Evolutionary conservation across 2,329 filamentous ascomycete genomes (phyloP).

Genomic region (Blumeriella jaapii): DNA sequence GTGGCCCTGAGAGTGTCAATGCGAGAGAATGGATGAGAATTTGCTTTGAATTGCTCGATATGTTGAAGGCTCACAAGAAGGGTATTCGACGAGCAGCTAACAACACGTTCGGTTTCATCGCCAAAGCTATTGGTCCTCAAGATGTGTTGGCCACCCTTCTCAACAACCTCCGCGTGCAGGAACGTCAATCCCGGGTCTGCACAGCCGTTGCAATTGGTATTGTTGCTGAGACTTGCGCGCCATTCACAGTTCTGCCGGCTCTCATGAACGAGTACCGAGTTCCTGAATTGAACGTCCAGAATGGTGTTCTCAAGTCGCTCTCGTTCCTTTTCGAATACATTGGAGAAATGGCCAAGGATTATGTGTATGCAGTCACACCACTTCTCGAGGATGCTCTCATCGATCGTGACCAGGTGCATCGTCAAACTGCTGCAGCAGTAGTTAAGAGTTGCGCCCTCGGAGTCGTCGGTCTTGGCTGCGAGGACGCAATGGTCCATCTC

Average conservation of each 20-base stretch:
- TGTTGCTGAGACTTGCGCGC: constrained; percentile 94
- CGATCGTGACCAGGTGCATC: constrained; percentile 94
- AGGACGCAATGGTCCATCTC: constrained; percentile 96
- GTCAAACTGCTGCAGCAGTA: constrained; percentile 89
- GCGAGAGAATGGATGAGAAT: constrained; percentile 99
- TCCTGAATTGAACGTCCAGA: constrained; percentile 96
- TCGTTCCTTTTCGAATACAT: constrained; percentile 99
- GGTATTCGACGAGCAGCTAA: constrained; percentile 95
- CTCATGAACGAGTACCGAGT: constrained; percentile 99
- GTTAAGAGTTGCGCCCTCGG: constrained; percentile 97
- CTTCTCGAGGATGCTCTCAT: constrained; percentile 94
- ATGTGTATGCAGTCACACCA: constrained; percentile 95
- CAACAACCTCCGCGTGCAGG: constrained; percentile 93
- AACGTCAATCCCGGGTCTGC: constrained; percentile 95
- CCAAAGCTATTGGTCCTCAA: constrained; percentile 95
- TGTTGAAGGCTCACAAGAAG: constrained; percentile 99
- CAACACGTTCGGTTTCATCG: constrained; percentile 99
- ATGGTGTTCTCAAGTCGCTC: constrained; percentile 92
- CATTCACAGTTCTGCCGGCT: constrained; percentile 95
- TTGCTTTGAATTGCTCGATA: constrained; percentile 96
- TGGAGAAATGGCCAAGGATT: constrained; percentile 98
- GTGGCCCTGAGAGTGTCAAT: constrained; percentile 91
- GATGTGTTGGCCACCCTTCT: constrained; percentile 91
- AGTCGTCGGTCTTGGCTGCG: constrained; percentile 93
- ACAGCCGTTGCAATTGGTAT: constrained; percentile 98